Conservation (phyloP, 2,329 filamentous ascomycete species). For the Elsinoe ampelina region DNA sequence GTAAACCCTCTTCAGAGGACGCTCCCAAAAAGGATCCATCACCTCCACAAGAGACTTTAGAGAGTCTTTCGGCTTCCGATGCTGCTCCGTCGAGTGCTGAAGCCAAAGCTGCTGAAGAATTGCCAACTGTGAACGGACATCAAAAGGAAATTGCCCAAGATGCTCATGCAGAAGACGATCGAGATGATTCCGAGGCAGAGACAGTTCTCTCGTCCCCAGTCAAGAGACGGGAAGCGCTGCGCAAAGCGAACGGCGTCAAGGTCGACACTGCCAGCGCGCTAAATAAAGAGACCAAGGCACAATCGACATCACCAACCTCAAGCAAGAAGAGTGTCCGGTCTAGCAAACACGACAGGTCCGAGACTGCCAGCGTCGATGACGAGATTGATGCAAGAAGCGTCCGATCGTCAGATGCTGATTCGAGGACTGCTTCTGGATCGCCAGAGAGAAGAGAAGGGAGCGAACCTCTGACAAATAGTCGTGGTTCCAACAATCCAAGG, state of each 20-base stretch:
- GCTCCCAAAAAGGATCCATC: not conserved
- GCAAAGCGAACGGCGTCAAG: constrained; percentile 21
- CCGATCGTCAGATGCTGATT: constrained; percentile 14
- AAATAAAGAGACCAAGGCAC: not conserved
- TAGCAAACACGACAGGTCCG: not conserved
- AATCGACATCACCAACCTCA: not conserved
- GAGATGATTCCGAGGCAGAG: constrained; percentile 42
- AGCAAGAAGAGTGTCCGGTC: not conserved
- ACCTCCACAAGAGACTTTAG: not conserved
- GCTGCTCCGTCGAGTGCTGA: not conserved
- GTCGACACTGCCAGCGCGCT: not conserved
- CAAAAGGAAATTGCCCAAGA: not conserved
- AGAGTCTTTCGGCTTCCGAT: not conserved
- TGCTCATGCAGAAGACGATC: constrained; percentile 19
- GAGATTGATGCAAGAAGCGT: constrained; percentile 16
- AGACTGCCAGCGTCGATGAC: constrained; percentile 14
- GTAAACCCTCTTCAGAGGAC: constrained; percentile 6
- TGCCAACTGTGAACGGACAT: not conserved
- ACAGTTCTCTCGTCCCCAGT: constrained; percentile 39
- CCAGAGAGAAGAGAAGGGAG: constrained; percentile 1
- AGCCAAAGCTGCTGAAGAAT: not conserved
- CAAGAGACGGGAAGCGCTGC: constrained; percentile 30
- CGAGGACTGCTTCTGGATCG: constrained; percentile 4
- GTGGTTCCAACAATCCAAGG: constrained; percentile 26
- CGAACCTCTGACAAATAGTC: constrained; percentile 16